Conservation (phyloP, 1,139 yeast genomes). For the Candida frijolesensis region DNA sequence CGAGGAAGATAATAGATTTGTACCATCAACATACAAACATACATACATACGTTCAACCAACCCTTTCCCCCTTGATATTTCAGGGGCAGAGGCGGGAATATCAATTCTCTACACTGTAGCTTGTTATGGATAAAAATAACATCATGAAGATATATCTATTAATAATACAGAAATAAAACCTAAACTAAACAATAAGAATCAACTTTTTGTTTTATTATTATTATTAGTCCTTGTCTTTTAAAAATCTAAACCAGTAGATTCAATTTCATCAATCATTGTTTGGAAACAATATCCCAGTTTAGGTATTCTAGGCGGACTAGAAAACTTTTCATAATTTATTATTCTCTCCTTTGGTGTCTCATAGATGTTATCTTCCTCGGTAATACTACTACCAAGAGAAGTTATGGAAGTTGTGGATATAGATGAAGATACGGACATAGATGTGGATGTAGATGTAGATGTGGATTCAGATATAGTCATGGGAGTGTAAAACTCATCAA, state of each 20-base stretch:
- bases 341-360: slow-evolving; percentile 14
- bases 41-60: not conserved
- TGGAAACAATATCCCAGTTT: not conserved
- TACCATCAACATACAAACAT: no score
- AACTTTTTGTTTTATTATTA: not conserved
- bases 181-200: not conserved
- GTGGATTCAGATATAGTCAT: not conserved
- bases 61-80: no score
- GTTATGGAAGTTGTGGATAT: not conserved
- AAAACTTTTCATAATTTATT: slow-evolving; percentile 7
- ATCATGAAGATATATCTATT: not conserved
- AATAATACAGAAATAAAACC: not conserved
- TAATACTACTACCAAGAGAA: not conserved
- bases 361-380: not conserved
- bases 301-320: slow-evolving; percentile 2
- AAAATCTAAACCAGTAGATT: slow-evolving; percentile 4
- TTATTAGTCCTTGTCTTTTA: no score
- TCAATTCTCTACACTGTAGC: not conserved
- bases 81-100: not conserved
- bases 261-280: not conserved
- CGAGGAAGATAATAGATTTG: no score
- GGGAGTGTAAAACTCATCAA: slow-evolving; percentile 13
- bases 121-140: not conserved
- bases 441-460: not conserved
- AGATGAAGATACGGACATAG: not conserved